Base-by-base conservation (phyloP, 345 rosid genomes). In the sweet orange (Citrus sinensis) region DNA sequence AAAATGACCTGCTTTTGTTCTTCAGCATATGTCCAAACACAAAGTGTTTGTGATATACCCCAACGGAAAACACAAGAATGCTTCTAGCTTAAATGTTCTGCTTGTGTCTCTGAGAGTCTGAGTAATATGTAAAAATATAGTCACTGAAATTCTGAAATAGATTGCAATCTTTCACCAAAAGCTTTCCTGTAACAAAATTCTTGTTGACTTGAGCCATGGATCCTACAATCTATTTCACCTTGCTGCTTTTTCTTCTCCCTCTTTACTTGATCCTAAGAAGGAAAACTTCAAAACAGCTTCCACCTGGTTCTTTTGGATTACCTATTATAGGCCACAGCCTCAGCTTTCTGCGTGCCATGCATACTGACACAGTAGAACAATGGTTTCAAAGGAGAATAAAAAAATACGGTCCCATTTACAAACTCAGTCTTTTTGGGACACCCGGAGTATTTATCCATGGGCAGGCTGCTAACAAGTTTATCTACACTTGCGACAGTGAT, bases 251-350 rank as follows among this genome's bases (percentile, higher is more conserved):
- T 34, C 60, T 87, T 61, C 42, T 78, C 6, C 80, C 87, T 42
- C 46, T 81, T 66, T 73, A 63, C 70, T 32, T 85, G 11, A 34
- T 82, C 66, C 37, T 75, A 20, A 65, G 37, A 10, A 75, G 61
- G 58, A 55, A 54, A 19, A 34, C 60, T 5, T 71, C 84, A 22
- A 83, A 74, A 77, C 78, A 17, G 7, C 72, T 86, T 27, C 89
- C 89, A 24, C 89, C 87, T 4, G 89, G 91, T 42, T 83, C 85
- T 9, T 10, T 86, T 30, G 87, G 89, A 4, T 11, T 83, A 0
- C 91, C 87, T 29, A 10, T 86, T 2, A 81, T 88, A 34, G 86
- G 91, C 68, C 85, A 84, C 70, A 84, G 85, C 77, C 70, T 88
- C 1, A 10, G 74, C 25, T 71, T 88, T 8, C 83, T 86, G 34